These are phyloP conservation scores for Saturnispora gosingensis DNA, from an alignment of 805 yeast species.

Conservation along the genomic window DNA sequence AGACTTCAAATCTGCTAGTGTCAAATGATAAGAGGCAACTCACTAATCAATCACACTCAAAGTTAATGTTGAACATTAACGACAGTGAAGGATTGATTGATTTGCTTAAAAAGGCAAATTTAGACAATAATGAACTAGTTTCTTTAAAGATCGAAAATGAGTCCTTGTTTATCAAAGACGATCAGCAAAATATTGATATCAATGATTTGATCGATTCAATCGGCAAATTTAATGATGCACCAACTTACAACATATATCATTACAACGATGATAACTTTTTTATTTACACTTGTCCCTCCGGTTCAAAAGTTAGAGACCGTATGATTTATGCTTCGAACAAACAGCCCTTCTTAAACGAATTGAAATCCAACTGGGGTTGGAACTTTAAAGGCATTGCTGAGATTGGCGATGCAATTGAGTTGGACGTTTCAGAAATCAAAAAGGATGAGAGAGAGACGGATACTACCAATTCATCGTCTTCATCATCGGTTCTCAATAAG, in stretches of 20 bases:
- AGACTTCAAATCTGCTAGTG: conserved; percentile 30
- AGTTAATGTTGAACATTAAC: conserved; percentile 6
- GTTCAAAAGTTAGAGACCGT: conserved; percentile 80
- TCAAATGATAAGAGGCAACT: conserved; percentile 5
- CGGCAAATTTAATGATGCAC: neutral
- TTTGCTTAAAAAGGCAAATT: neutral
- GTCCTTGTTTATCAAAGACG: neutral
- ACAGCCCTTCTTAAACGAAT: conserved; percentile 44
- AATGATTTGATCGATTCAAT: neutral
- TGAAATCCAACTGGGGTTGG: conserved; percentile 31
- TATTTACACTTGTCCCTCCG: conserved; percentile 83
- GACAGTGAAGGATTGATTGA: neutral
- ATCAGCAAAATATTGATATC: neutral
- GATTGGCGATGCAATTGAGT: conserved; percentile 64
- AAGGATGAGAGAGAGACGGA: neutral
- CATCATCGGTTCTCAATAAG: conserved; percentile 19
- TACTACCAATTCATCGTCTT: neutral
- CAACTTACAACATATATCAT: conserved; percentile 9
- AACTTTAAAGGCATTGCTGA: conserved; percentile 45
- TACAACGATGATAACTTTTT: conserved; percentile 34
- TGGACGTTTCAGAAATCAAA: conserved; percentile 44
- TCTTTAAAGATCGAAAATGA: conserved; percentile 6
- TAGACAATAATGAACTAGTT: neutral
- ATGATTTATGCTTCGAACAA: conserved; percentile 88
- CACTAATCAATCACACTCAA: conserved; percentile 3